Evolutionary conservation across 2,329 filamentous ascomycete genomes (phyloP).

Genomic region (Fusarium camptoceras): DNA sequence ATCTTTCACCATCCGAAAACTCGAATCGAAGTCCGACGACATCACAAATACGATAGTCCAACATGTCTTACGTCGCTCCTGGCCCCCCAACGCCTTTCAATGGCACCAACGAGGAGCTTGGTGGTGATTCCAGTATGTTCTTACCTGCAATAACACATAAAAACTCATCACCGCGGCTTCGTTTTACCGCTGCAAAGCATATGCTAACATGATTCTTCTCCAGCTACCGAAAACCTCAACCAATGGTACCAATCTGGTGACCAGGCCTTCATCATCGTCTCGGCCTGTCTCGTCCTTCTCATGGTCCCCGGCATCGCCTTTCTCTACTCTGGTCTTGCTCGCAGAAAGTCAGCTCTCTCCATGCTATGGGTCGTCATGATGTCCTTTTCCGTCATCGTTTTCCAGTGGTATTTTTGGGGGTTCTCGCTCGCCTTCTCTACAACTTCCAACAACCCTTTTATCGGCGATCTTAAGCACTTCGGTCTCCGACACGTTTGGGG

Average conservation of each 20-base stretch:
- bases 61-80: constrained; percentile 70
- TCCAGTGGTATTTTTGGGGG: constrained; percentile 99
- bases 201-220: constrained; percentile 7
- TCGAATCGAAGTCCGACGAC: constrained; percentile 26
- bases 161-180: not conserved
- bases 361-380: constrained; percentile 99
- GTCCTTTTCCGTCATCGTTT: constrained; percentile 88
- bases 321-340: constrained; percentile 96
- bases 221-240: constrained; percentile 89
- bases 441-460: constrained; percentile 86
- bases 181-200: not conserved
- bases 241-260: constrained; percentile 95
- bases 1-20: constrained; percentile 3
- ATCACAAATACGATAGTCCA: constrained; percentile 25
- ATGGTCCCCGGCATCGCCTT: constrained; percentile 98
- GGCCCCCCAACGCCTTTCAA: constrained; percentile 71
- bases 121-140: constrained; percentile 81
- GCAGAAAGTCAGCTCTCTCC: constrained; percentile 95
- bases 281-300: constrained; percentile 91
- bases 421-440: constrained; percentile 94
- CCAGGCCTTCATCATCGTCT: constrained; percentile 91
- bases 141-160: not conserved
- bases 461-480: constrained; percentile 90
- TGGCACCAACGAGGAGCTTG: constrained; percentile 71
- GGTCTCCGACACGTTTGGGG: constrained; percentile 87